Base-by-base conservation (phyloP, 768 basidiomycete genomes). In the Rhodocollybia butyracea region DNA sequence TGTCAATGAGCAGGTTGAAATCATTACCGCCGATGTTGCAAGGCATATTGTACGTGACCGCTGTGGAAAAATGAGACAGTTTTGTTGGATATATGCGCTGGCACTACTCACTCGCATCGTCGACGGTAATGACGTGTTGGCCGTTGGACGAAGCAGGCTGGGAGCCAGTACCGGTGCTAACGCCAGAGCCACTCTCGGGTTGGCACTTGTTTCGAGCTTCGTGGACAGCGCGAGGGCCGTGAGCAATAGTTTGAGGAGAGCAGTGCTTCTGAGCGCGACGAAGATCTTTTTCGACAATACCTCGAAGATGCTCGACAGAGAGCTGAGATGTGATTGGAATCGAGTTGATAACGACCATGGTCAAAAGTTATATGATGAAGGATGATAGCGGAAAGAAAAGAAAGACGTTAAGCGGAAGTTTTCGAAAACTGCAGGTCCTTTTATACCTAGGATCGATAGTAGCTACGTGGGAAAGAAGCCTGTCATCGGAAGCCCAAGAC, bases 1-100 rank as follows among this genome's bases (percentile, higher is more conserved):
- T 85, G 54, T 85, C 83, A 30, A 84, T 82, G 46, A 85, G 72
- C 38, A 86, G 76, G 2, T 66, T 77, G 62, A 75, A 83, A 46
- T 72, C 58, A 5, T 82, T 82, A 45, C 61, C 70, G 7, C 82
- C 83, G 22, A 87, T 73, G 38, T 76, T 76, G 42, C 85, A 76
- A 12, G 73, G 61, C 57, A 74, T 69, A 5, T 76, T 80, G 64
- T 86, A 86, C 10, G 78, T 81, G 10, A 85, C 80, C 54, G 71
- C 75, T 63, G 55, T n/a, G 26, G 19, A 31, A 47, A 15, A 19
- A 38, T 21, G 17, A 42, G 56, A 62, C 66, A 46, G 27, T 54
- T 22, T 22, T 53, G 45, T 40, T 26, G 48, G 32, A 50, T 24
- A 51, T 0, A 66, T 45, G 51, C 31, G 22, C 36, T 31, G 30